phyloP scores from a whole-genome alignment of 2,329 filamentous ascomycete species.

The Hypoxylon sp. region DNA sequence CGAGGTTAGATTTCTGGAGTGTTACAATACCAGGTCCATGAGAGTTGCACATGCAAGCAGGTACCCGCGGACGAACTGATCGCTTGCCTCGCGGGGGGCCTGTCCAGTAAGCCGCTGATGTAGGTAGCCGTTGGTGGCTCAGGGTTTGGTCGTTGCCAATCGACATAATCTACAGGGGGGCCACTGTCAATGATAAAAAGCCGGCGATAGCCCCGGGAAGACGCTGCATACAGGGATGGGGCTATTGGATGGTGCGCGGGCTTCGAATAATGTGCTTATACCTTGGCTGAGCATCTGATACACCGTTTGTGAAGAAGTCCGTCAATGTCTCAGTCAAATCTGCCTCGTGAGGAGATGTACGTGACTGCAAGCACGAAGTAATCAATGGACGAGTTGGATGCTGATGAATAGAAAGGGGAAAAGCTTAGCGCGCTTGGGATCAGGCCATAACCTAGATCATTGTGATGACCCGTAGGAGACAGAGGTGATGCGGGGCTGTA shows the following conservation, averaged over 20 bases:
- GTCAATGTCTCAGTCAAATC: slow-evolving; percentile 31
- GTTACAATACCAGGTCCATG: slow-evolving; percentile 34
- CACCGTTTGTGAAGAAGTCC: slow-evolving; percentile 15
- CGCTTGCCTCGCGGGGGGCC: slow-evolving; percentile 26
- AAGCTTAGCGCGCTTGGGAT: slow-evolving; percentile 48
- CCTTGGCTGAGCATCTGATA: slow-evolving; percentile 33
- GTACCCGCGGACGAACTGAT: slow-evolving; percentile 45
- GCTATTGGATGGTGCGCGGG: slow-evolving; percentile 45
- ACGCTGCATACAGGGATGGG: slow-evolving; percentile 35
- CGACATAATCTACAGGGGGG: slow-evolving; percentile 19
- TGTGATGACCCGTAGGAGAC: slow-evolving; percentile 50
- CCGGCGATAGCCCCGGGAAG: slow-evolving; percentile 42
- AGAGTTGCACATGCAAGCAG: slow-evolving; percentile 45
- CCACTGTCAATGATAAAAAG: slow-evolving; percentile 30
- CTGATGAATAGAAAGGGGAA: slow-evolving; percentile 44
- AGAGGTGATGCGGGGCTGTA: slow-evolving; percentile 52
- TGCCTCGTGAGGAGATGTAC: slow-evolving; percentile 36
- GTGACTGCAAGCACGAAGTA: slow-evolving; percentile 36
- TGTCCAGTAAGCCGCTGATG: slow-evolving; percentile 40
- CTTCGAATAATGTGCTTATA: slow-evolving; percentile 33
- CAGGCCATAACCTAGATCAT: slow-evolving; percentile 48
- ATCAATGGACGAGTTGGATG: slow-evolving; percentile 30
- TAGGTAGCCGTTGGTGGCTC: slow-evolving; percentile 32
- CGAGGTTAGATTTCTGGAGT: slow-evolving; percentile 25
- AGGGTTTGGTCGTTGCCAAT: slow-evolving; percentile 34